These are phyloP conservation scores for Aurantiochytrium sp. DNA, from an alignment of 108 stramenopile species.

Conservation along the genomic window DNA sequence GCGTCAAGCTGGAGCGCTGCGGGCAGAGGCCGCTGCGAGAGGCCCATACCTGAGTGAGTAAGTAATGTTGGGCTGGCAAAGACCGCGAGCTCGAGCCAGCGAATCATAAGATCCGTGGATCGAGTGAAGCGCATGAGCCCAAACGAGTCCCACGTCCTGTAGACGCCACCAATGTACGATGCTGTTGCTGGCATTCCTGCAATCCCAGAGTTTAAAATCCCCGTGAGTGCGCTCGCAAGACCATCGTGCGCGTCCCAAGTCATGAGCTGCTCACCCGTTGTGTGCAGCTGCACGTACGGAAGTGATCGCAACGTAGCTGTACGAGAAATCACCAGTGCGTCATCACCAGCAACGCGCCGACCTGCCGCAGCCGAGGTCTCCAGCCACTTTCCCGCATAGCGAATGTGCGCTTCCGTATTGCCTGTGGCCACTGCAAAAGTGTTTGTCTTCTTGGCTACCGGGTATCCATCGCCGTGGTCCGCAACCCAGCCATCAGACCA, in stretches of 20 bases:
- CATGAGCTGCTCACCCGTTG: background rate
- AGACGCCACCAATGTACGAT: background rate
- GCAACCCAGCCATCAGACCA: background rate
- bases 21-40: background rate
- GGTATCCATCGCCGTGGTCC: conserved; percentile 4
- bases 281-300: background rate
- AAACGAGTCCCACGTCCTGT: background rate
- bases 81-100: conserved; percentile 16
- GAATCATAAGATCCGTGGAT: background rate
- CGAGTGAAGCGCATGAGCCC: background rate
- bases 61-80: background rate
- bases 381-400: background rate
- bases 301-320: background rate
- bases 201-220: background rate
- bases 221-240: background rate
- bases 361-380: background rate
- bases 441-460: background rate
- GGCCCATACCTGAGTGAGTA: background rate
- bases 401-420: background rate
- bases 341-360: background rate
- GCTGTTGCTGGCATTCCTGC: background rate
- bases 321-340: background rate
- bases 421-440: background rate
- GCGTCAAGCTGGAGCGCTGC: background rate
- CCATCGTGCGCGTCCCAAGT: conserved; percentile 6